phyloP scores from a whole-genome alignment of 306 rosid genomes.

The Ammopiptanthus mongolicus region DNA sequence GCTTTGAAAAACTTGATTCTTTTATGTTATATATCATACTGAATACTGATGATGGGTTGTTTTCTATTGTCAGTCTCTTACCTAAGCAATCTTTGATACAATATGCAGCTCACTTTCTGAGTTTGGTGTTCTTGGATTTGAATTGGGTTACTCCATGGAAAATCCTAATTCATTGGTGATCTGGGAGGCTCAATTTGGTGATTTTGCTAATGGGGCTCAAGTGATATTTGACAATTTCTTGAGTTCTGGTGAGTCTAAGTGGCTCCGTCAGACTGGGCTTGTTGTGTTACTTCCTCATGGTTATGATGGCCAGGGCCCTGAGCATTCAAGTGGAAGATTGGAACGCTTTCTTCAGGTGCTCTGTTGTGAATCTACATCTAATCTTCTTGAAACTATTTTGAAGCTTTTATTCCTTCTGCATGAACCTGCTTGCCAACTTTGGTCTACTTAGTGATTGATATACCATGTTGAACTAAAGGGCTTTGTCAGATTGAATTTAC shows the following conservation, averaged over 20 bases:
- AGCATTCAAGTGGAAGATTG: slow-evolving; percentile 88
- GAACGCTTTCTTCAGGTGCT: slow-evolving; percentile 93
- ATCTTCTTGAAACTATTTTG: slow-evolving; percentile 3
- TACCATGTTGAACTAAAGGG: neutral
- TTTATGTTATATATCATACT: neutral
- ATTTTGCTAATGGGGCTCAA: slow-evolving; percentile 94
- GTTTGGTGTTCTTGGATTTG: slow-evolving; percentile 96
- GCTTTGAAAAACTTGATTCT: neutral
- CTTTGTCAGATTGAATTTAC: neutral
- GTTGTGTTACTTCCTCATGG: slow-evolving; percentile 93
- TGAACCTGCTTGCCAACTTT: neutral
- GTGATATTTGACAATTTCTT: slow-evolving; percentile 90
- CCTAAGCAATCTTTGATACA: slow-evolving; percentile 12
- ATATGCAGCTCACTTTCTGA: slow-evolving; percentile 86
- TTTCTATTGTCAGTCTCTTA: neutral
- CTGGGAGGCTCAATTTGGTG: slow-evolving; percentile 99
- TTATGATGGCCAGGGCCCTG: slow-evolving; percentile 97
- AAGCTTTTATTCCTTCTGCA: neutral
- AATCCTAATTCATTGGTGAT: slow-evolving; percentile 88
- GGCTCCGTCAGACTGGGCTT: slow-evolving; percentile 97
- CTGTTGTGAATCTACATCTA: neutral
- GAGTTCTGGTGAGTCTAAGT: slow-evolving; percentile 90
- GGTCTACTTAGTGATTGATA: neutral
- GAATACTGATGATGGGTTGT: neutral
- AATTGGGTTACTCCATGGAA: slow-evolving; percentile 95